Evolutionary conservation across 495 filamentous ascomycete species (phyloP), one percentile per base, ranked within the genome.

Genomic region (Cudoniella acicularis): DNA sequence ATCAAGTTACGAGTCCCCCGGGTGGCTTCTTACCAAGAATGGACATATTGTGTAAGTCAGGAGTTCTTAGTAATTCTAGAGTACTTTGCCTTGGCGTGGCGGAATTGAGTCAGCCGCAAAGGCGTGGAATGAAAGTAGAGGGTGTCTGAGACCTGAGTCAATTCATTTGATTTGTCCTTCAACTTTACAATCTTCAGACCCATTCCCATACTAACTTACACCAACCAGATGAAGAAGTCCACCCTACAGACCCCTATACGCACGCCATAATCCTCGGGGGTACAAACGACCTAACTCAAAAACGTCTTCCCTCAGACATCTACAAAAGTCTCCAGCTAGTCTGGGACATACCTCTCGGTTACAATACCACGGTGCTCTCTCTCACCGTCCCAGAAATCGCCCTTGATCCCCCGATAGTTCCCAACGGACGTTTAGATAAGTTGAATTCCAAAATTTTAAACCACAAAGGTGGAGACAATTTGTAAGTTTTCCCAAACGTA

Each of bases 311-410:
- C 0, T 6, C 52, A 9, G 46, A 57, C 8, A 64, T 61, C 25
- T 63, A 53, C 20, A 16, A 23, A 1, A 48, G 56, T 22, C 57
- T 67, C 17, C 30, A 64, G 47, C 49, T 50, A 45, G 61, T 67
- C 23, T 63, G 54, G 57, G 49, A 26, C 16, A 47, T 61, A 26
- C 60, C 60, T 22, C 64, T 57, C 16, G 9, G 8, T 4, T 68
- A 72, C 11, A 77, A 75, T 2, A 70, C 76, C 43, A 84, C 82
- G 46, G 76, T 87, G 2, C 70, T 88, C 8, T 80, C 83, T 0
- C 70, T 87, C 40, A 88, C 83, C 0, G 75, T 88, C 10, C 82
- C 80, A 3, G 83, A 86, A 52, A 63, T 54, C 6, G 30, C 43
- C 11, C 54, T 47, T 8, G 30, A 27, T 36, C 63, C 57, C 6